A percentile compares a stretch with the other conserved stretches of the same genome.
Evolutionary conservation across 1,139 yeast genomes (phyloP).

Genomic region (Magnusiomyces ingens): DNA sequence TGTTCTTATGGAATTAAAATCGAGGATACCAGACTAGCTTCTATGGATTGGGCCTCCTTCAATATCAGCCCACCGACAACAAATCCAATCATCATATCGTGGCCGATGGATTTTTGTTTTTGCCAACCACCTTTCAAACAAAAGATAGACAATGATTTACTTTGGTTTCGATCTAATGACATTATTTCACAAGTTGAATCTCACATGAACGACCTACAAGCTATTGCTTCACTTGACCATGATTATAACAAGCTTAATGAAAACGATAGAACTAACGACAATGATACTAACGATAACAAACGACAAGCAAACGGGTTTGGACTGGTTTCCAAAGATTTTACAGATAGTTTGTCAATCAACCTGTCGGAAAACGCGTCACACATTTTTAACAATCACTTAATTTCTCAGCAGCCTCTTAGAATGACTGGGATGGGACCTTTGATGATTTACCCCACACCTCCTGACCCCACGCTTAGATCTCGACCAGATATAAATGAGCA

Average conservation of each 20-base stretch:
- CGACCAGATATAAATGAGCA: constrained; percentile 12
- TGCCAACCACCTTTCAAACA: constrained; percentile 21
- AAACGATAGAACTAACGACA: constrained; percentile 3
- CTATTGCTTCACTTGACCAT: not conserved
- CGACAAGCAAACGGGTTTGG: not conserved
- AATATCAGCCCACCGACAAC: not conserved
- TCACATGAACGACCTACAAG: constrained; percentile 3
- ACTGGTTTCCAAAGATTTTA: not conserved
- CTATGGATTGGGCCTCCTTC: constrained; percentile 66
- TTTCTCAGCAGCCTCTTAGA: not conserved
- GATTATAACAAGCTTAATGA: constrained; percentile 5
- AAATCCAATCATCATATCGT: constrained; percentile 6
- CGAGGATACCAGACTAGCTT: constrained; percentile 19
- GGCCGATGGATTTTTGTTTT: constrained; percentile 14
- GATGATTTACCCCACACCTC: constrained; percentile 34
- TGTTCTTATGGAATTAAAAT: constrained; percentile 5
- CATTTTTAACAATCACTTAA: not conserved
- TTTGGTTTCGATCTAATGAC: constrained; percentile 17
- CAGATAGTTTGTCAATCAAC: not conserved
- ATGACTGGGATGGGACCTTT: not conserved
- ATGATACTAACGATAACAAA: not conserved
- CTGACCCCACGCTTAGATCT: constrained; percentile 28
- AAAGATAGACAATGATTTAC: constrained; percentile 17
- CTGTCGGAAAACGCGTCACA: not conserved
- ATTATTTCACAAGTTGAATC: constrained; percentile 8